These are phyloP conservation scores for Solanum sitiens DNA, from an alignment of 257 asterid species.

Conservation along the genomic window DNA sequence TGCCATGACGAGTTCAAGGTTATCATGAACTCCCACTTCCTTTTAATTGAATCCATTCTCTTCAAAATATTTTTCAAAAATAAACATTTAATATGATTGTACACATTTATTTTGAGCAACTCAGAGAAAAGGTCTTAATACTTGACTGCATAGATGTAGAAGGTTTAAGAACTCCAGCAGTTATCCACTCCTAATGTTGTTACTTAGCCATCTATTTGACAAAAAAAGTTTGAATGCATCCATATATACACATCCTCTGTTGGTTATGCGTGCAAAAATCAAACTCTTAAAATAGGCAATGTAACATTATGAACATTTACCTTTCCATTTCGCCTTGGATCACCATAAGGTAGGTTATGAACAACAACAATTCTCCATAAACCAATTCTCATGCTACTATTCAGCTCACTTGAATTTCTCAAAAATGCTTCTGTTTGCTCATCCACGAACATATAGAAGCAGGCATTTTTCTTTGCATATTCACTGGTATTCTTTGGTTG, in stretches of 20 bases:
- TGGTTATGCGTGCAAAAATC: background rate
- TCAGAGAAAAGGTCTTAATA: background rate
- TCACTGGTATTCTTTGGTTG: slow-evolving; percentile 82
- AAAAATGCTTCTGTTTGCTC: slow-evolving; percentile 54
- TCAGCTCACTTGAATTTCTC: slow-evolving; percentile 52
- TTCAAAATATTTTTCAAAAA: background rate
- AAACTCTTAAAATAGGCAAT: background rate
- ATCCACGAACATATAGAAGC: slow-evolving; percentile 92
- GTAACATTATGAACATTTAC: slow-evolving; percentile 15
- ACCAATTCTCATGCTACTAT: slow-evolving; percentile 59
- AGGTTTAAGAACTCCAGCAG: background rate
- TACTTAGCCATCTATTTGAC: background rate
- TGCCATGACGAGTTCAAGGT: background rate
- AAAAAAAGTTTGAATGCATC: background rate
- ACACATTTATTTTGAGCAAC: background rate
- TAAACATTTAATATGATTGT: background rate
- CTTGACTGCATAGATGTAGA: background rate
- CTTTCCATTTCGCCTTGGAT: slow-evolving; percentile 95
- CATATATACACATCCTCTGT: background rate
- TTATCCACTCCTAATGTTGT: background rate
- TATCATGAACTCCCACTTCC: background rate
- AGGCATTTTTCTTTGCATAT: slow-evolving; percentile 45
- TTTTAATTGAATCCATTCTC: background rate
- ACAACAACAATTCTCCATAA: slow-evolving; percentile 82
- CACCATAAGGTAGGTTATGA: slow-evolving; percentile 69